These are phyloP conservation scores for Mortierella sp. DNA, from an alignment of 371 early-diverging fungal species.

Conservation along the genomic window DNA sequence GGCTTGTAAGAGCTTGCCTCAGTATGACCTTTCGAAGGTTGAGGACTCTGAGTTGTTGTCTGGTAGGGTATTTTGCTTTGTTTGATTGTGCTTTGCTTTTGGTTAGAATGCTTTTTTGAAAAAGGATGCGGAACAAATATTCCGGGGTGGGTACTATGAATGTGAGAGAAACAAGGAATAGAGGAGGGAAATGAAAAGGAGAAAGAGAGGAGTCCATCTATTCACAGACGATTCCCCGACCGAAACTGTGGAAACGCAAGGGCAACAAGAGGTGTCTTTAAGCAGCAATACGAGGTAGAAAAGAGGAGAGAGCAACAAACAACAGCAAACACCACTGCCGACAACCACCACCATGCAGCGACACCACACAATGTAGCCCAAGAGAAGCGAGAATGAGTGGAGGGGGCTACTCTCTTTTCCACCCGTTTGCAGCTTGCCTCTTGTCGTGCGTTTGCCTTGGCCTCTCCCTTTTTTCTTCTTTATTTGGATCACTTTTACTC, in stretches of 20 bases:
- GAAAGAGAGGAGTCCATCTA: neutral
- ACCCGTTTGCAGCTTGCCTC: neutral
- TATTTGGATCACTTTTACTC: neutral
- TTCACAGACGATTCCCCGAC: neutral
- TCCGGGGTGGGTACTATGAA: neutral
- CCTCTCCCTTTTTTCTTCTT: neutral
- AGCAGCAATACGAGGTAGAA: too few species aligned
- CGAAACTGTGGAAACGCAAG: neutral
- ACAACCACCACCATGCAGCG: neutral
- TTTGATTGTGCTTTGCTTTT: constrained; percentile 9
- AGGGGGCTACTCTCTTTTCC: neutral
- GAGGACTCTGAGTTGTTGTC: constrained; percentile 79
- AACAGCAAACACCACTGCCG: neutral
- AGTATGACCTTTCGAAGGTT: constrained; percentile 78
- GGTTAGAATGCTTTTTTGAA: neutral
- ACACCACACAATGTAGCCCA: neutral
- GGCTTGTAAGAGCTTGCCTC: constrained; percentile 78
- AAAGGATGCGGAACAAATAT: neutral
- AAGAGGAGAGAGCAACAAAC: neutral
- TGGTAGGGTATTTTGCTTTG: constrained; percentile 57
- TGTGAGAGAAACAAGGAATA: neutral
- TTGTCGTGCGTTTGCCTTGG: too few species aligned
- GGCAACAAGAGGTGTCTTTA: neutral
- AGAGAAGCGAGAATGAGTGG: neutral
- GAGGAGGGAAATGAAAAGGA: neutral